phyloP scores from a whole-genome alignment of 345 rosid genomes.

The Salix koriyanagi region DNA sequence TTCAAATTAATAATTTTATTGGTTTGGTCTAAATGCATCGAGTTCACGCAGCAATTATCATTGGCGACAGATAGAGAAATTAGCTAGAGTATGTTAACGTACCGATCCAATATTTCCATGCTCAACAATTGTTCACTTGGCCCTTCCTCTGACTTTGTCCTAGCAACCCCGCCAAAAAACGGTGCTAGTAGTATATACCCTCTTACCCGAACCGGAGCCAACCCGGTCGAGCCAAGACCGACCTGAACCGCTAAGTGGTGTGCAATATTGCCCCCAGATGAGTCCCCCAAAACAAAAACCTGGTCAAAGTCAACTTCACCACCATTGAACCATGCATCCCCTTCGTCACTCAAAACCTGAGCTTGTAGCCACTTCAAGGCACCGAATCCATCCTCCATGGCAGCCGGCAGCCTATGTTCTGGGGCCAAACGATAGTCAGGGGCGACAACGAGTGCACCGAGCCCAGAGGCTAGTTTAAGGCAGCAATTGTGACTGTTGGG shows the following conservation, averaged over 20 bases:
- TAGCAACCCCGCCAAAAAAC: conserved; percentile 71
- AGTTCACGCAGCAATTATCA: neutral
- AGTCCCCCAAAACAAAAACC: conserved; percentile 71
- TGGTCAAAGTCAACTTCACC: conserved; percentile 47
- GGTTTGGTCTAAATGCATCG: neutral
- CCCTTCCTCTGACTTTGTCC: conserved; percentile 77
- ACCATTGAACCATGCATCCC: conserved; percentile 37
- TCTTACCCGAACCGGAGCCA: conserved; percentile 58
- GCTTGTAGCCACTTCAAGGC: conserved; percentile 48
- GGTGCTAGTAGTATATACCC: conserved; percentile 81
- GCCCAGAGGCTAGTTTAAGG: conserved; percentile 50
- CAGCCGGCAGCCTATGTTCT: conserved; percentile 73
- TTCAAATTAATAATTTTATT: neutral
- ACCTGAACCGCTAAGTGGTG: conserved; percentile 68
- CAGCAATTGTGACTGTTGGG: conserved; percentile 73
- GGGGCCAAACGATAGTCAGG: conserved; percentile 85
- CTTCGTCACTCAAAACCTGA: conserved; percentile 34
- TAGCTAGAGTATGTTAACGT: conserved; percentile 3
- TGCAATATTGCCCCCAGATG: conserved; percentile 87
- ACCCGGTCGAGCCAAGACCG: conserved; percentile 33
- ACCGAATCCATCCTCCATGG: conserved; percentile 52
- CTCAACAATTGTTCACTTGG: conserved; percentile 54
- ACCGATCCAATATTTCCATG: conserved; percentile 77
- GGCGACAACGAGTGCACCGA: conserved; percentile 52
- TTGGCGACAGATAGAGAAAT: neutral